Conservation (phyloP, 2,329 filamentous ascomycete species). For the Scedosporium apiospermum region DNA sequence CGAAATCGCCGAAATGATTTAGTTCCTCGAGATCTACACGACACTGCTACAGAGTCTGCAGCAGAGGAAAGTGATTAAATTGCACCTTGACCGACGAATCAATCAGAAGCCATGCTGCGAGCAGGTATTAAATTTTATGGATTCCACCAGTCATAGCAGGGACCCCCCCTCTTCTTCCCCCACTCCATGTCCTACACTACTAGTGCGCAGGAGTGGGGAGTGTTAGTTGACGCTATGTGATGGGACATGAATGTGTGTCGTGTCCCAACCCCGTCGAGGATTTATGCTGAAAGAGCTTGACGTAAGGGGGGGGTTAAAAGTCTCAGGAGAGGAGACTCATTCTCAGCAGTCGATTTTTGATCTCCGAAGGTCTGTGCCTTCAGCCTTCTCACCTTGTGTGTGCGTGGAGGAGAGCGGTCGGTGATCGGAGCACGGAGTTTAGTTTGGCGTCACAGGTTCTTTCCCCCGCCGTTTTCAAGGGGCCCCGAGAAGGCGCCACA, state of each 20-base stretch:
- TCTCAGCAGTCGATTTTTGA: background rate
- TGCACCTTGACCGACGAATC: background rate
- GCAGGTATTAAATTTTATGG: background rate
- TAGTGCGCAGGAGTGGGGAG: background rate
- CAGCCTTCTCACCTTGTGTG: background rate
- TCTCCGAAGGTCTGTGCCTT: background rate
- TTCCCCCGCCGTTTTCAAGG: background rate
- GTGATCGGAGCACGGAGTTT: background rate
- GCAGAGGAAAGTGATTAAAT: background rate
- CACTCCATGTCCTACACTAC: background rate
- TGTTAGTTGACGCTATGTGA: background rate
- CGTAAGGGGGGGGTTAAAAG: background rate
- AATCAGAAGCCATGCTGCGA: background rate
- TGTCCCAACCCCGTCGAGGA: background rate
- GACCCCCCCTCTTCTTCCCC: background rate
- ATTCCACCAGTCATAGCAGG: background rate
- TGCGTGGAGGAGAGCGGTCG: background rate
- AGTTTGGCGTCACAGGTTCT: background rate
- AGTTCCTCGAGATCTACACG: background rate
- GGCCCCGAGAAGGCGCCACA: too few relatives aligned
- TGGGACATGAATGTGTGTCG: background rate
- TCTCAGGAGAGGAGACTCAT: background rate
- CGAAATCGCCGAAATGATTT: background rate
- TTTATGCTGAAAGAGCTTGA: background rate
- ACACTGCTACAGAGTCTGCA: background rate